Base-by-base conservation (phyloP, 108 stramenopile species). In the Fistulifera solaris region DNA sequence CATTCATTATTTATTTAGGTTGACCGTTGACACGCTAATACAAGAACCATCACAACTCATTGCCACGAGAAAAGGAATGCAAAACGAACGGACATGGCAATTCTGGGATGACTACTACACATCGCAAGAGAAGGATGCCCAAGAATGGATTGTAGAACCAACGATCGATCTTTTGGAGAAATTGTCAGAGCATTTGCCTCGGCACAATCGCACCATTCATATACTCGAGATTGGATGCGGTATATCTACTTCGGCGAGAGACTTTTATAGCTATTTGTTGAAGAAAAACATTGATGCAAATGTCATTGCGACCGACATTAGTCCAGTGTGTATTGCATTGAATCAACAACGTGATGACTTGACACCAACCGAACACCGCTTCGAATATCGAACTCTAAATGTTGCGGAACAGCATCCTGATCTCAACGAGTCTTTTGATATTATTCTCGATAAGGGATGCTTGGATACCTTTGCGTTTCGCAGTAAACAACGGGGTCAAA, bases 391-490 rank as follows among this genome's bases (percentile, higher is more conserved):
- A 54, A 56, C 65, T 10, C 52, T 83, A 40, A 77, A 89, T 45
- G 54, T 80, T 7, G 39, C 23, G 14, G 38, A 54, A 18, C 17
- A 27, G 15, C 38, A 16, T 8, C 22, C 38, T 3, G 42, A 17
- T 1, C 43, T 21, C 1, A 40, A 44, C 18, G 13, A 39, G 14
- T 18, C 27, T 1, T 57, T 57, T 57, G 59, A 83, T 48, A 41
- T 78, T 0, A 67, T 85, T 38, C 59, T 89, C 27, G 81, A 89
- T 72, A 85, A 89, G 53, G 84, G 81, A 4, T 81, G 81, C 39
- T 58, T 85, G 14, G 87, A 85, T 57, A 89, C 87, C 17, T 81
- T 89, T 59, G 51, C 83, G 10, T 89, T 85, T 79, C 81, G 82
- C 19, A 81, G 65, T 62, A 68, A 75, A 48, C 73, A 80, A 10